Base-by-base conservation (phyloP, 805 yeast genomes). In the Wickerhamiella shivajii region DNA sequence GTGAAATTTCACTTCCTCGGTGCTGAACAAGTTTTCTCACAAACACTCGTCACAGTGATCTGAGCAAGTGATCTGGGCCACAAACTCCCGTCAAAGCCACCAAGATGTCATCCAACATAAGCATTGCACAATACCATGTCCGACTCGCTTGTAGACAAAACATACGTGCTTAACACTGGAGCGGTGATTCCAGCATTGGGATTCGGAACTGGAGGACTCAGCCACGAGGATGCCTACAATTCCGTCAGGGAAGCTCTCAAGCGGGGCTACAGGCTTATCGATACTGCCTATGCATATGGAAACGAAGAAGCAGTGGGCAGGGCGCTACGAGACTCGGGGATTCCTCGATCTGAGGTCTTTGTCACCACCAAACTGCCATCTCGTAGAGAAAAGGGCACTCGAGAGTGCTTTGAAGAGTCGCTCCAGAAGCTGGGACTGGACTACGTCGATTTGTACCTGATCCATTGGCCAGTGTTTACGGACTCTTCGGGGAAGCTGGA, bases 181-280 rank as follows among this genome's bases (percentile, higher is more conserved):
- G 51, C 56, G 29, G 48, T 44, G 19, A 67, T 77, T 36, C 87
- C 87, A 3, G 74, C 74, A 2, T 49, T 77, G 22, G 85, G 79
- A 0, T 59, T 78, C 23, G 87, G 90, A 9, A 71, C 75, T 17
- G n/a, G n/a, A n/a, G n/a, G n/a, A n/a, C n/a, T n/a, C n/a, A n/a
- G n/a, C n/a, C 74, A 74, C 36, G 56, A 67, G 39, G 63, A 60
- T 20, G 67, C 65, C 12, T 61, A 62, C 31, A 55, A 55, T 16
- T 70, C 74, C 17, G 74, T 75, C 10, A 62, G 61, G 42, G 61
- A 64, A 26, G 87, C 85, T 10, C 58, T 75, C 37, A 61, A 69
- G 46, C 58, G 62, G 7, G 85, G 84, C 8, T 74, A 74, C 52
- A 64, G 74, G 40, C 80, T 73, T 49, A 73, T 78, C 43, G 90